These are phyloP conservation scores for Bremia lactucae DNA, from an alignment of 352 stramenopile genomes.

Conservation along the genomic window DNA sequence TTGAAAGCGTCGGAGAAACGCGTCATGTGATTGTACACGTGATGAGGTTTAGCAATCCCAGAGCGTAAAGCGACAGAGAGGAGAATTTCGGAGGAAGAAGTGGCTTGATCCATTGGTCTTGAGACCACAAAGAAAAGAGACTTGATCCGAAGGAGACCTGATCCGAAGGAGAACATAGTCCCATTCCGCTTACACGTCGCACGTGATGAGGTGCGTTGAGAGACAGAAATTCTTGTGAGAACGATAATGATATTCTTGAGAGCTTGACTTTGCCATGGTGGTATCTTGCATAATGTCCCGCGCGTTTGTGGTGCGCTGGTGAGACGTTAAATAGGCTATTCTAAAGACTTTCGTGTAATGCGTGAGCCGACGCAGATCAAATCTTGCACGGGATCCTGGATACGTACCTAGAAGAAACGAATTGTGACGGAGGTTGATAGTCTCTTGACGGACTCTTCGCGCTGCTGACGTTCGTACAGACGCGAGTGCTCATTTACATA, in stretches of 20 bases:
- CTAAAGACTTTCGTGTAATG: slow-evolving; percentile 7
- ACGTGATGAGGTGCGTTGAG: slow-evolving; percentile 12
- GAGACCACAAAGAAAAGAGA: background rate
- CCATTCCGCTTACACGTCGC: background rate
- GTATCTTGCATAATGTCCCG: background rate
- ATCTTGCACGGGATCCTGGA: background rate
- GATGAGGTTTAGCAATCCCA: slow-evolving; percentile 14
- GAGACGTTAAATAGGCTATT: slow-evolving; percentile 22
- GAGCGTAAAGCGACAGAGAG: too few species aligned
- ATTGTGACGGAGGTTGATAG: slow-evolving; percentile 34
- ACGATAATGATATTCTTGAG: background rate
- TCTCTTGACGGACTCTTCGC: slow-evolving; percentile 12
- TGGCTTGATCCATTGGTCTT: slow-evolving; percentile 1
- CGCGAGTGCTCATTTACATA: slow-evolving; percentile 32
- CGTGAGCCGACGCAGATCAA: too few species aligned
- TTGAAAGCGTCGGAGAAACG: background rate
- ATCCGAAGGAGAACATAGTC: background rate
- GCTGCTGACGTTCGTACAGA: slow-evolving; percentile 9
- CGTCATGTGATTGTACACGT: slow-evolving; percentile 4
- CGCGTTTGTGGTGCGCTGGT: background rate
- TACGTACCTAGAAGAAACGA: slow-evolving; percentile 34
- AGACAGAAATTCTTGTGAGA: background rate
- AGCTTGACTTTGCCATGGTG: background rate
- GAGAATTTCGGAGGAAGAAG: background rate
- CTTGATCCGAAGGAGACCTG: slow-evolving; percentile 1